Base-by-base conservation (phyloP, 1,284 basidiomycete species). In the Microbotryum intermedium region DNA sequence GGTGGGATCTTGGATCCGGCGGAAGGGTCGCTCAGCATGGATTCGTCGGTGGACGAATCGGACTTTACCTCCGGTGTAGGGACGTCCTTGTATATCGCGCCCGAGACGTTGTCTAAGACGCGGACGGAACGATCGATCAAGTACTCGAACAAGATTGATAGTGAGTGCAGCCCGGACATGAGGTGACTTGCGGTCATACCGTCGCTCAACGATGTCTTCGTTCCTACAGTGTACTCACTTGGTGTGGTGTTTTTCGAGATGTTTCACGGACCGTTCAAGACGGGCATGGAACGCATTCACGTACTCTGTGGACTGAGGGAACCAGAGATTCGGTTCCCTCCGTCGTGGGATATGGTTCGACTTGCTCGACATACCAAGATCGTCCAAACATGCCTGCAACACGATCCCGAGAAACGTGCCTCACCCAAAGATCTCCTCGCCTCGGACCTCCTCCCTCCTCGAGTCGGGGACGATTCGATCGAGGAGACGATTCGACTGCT, bases 31-130 rank as follows among this genome's bases (percentile, higher is more conserved):
- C 60, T 66, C 34, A 66, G 60, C 52, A 23, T 64, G 44, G 64
- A 64, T 11, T 59, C 59, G 18, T 59, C 60, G 42, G 58, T 62
- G 44, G 65, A 68, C 45, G 64, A 71, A 43, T 57, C 62, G 2
- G 70, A 72, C 43, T 48, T 72, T 4, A 72, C 70, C 13, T 71
- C 70, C 1, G 69, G 68, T 64, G 70, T 71, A 45, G 70, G 70
- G 1, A 72, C 70, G 1, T 67, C 64, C 18, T 60, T 72, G 23
- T 72, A 72, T 57, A 62, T 72, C 13, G 66, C 70, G 4, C 70
- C 70, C 1, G 70, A 72, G 55, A 69, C 63, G 39, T 50, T 62
- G 23, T 26, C 60, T 6, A 58, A 59, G 3, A 62, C 59, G 0
- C 34, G 67, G 6, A 55, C 50, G 18, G 60, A 60, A 7, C 58